Base-by-base conservation (phyloP, 2,329 filamentous ascomycete genomes). In the Pseudocercospora fuligena region DNA sequence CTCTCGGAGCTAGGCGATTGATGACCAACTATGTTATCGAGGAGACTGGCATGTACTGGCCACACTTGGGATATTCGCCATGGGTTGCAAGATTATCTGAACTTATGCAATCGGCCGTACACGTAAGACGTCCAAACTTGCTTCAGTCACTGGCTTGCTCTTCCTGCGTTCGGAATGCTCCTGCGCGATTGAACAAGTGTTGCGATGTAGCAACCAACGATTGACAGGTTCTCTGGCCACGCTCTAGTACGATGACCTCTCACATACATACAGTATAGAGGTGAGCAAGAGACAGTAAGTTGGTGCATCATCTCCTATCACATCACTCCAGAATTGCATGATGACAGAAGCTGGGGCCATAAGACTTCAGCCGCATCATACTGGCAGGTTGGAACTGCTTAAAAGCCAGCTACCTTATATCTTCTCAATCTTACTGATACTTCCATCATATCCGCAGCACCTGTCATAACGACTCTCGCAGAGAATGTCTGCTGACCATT, bases 281-380 rank as follows among this genome's bases (percentile, higher is more conserved):
- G 46, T 25, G 19, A 29, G 56, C 11, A 59, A 40, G 2, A 3
- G n/a, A 54, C 27, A 36, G 60, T 64, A 46, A 67, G 33, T 12
- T 36, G 43, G 4, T 36, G 47, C 31, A n/a, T 47, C 25, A 31
- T 21, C 16, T 36, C 43, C 21, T 19, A n/a, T 16, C 19, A 14
- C 12, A 47, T n/a, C n/a, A n/a, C 14, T 21, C 14, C 21, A 40
- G 49, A 31, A n/a, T n/a, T 27, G 25, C 49, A 60, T 68, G 72
- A 74, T 74, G 72, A 74, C 53, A 71, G 65, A 61, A 69, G 71
- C 72, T 76, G 74, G 74, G 74, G 74, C 74, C 74, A 76, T 74
- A 73, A 72, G 71, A 76, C 43, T 69, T 63, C 70, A 74, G 68
- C 73, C 72, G 1, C 31, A 14, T 31, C 36, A 29, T 11, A n/a